A percentile compares a stretch with the other conserved stretches of the same genome.
phyloP scores from a whole-genome alignment of 2,329 filamentous ascomycete species.

The Pseudodiploospora longispora region DNA sequence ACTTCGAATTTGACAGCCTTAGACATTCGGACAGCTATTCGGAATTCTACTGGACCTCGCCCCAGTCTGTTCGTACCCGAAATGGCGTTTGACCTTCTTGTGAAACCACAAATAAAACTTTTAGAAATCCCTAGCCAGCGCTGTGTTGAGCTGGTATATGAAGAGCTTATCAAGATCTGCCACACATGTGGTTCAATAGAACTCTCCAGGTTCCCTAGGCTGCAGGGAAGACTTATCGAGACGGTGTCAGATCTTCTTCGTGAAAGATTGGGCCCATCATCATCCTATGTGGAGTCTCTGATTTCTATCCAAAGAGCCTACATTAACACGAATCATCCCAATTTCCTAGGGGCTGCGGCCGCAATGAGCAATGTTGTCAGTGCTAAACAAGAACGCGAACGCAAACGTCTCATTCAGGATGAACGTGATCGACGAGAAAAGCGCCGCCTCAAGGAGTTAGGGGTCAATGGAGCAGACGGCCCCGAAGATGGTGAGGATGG shows the following conservation, averaged over 20 bases:
- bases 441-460: slow-evolving; percentile 74
- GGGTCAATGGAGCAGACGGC: slow-evolving; percentile 65
- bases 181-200: slow-evolving; percentile 97
- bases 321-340: slow-evolving; percentile 99
- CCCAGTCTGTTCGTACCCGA: slow-evolving; percentile 96
- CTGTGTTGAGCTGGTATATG: slow-evolving; percentile 96
- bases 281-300: slow-evolving; percentile 86
- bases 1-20: slow-evolving; percentile 90
- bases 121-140: slow-evolving; percentile 90
- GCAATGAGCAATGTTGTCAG: slow-evolving; percentile 96
- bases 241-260: slow-evolving; percentile 93
- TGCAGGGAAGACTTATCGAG: slow-evolving; percentile 96
- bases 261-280: slow-evolving; percentile 83
- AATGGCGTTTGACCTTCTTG: slow-evolving; percentile 91
- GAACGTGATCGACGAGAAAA: slow-evolving; percentile 82
- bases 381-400: slow-evolving; percentile 90
- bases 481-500: slow-evolving; percentile 54
- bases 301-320: slow-evolving; percentile 97
- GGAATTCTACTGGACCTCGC: slow-evolving; percentile 92
- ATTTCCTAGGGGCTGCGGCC: slow-evolving; percentile 92
- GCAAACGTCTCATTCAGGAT: slow-evolving; percentile 69
- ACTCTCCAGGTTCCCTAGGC: slow-evolving; percentile 78
- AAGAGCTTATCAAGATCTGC: slow-evolving; percentile 98
- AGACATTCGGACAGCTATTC: slow-evolving; percentile 93
- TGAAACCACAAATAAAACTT: slow-evolving; percentile 97